Evolutionary conservation across 2,329 filamentous ascomycete genomes (phyloP).

Genomic region (Microcera coccophila): DNA sequence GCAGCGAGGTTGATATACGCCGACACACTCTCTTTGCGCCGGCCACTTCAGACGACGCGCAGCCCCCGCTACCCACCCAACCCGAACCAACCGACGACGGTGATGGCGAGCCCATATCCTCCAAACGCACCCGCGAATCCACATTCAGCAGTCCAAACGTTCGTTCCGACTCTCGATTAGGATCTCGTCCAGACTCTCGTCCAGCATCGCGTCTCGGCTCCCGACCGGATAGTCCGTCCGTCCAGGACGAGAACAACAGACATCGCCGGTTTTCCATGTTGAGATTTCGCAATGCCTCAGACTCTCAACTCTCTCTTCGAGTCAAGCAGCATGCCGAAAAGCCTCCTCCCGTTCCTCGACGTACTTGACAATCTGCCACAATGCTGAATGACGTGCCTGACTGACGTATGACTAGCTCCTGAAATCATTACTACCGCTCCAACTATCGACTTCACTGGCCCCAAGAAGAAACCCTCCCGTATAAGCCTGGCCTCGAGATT

Average conservation of each 20-base stretch:
- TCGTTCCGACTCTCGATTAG: constrained; percentile 7
- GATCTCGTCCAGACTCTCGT: constrained; percentile 1
- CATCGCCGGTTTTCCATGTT: constrained; percentile 66
- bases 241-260: constrained; percentile 53
- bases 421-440: constrained; percentile 91
- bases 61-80: constrained; percentile 22
- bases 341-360: constrained; percentile 55
- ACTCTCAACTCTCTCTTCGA: constrained; percentile 77
- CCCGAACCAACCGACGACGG: constrained; percentile 17
- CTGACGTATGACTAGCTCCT: constrained; percentile 46
- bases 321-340: constrained; percentile 64
- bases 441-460: constrained; percentile 57
- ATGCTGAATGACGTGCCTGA: constrained; percentile 8
- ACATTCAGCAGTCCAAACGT: neutral
- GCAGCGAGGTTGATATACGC: constrained; percentile 57
- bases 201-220: constrained; percentile 7
- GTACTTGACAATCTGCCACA: constrained; percentile 37
- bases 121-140: constrained; percentile 23
- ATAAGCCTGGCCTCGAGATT: constrained; percentile 52
- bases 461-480: constrained; percentile 54
- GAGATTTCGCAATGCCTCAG: constrained; percentile 86
- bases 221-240: constrained; percentile 46
- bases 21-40: constrained; percentile 44
- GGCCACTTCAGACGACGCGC: constrained; percentile 27
- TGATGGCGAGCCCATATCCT: constrained; percentile 15